Percentiles rank a stretch among this genome's conserved stretches.
Conservation (phyloP, 2,329 filamentous ascomycete genomes). For the Hymenotorrendiella dingleyae region DNA sequence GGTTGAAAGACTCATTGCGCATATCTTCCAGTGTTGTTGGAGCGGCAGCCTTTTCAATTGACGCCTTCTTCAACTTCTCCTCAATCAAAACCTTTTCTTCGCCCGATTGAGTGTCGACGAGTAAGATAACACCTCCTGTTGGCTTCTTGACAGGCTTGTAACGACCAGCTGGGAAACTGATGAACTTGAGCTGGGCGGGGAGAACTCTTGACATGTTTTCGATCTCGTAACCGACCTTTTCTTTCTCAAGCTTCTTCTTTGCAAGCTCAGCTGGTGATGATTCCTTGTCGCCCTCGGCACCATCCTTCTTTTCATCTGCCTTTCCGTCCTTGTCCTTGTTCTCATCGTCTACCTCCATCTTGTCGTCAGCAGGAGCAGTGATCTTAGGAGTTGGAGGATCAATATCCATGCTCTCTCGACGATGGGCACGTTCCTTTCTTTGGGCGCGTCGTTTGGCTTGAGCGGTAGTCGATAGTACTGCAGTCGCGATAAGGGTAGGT, state of each 20-base stretch:
- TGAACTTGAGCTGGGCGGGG: constrained; percentile 88
- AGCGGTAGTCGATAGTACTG: constrained; percentile 91
- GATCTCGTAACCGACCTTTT: constrained; percentile 93
- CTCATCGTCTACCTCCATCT: constrained; percentile 80
- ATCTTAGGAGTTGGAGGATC: constrained; percentile 63
- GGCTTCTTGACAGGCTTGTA: constrained; percentile 95
- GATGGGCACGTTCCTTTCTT: constrained; percentile 85
- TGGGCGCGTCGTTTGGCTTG: constrained; percentile 93
- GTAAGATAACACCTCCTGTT: constrained; percentile 88
- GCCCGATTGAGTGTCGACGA: constrained; percentile 74
- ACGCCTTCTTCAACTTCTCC: constrained; percentile 82
- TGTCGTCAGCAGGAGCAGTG: constrained; percentile 54
- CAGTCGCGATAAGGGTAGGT: constrained; percentile 88
- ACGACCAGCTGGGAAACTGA: constrained; percentile 83
- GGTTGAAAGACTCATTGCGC: constrained; percentile 29
- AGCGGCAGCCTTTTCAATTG: constrained; percentile 53
- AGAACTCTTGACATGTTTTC: constrained; percentile 96
- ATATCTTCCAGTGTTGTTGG: constrained; percentile 28
- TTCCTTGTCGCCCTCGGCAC: constrained; percentile 54
- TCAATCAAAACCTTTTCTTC: constrained; percentile 79
- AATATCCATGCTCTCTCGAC: constrained; percentile 91
- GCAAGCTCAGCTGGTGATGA: constrained; percentile 45
- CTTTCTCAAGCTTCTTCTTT: constrained; percentile 91
- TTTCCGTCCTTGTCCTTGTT: constrained; percentile 40
- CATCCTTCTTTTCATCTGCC: constrained; percentile 56